Evolutionary conservation across 2,329 filamentous ascomycete genomes (phyloP), one percentile per base, ranked within the genome.

Genomic region (Epichloe bromicola): DNA sequence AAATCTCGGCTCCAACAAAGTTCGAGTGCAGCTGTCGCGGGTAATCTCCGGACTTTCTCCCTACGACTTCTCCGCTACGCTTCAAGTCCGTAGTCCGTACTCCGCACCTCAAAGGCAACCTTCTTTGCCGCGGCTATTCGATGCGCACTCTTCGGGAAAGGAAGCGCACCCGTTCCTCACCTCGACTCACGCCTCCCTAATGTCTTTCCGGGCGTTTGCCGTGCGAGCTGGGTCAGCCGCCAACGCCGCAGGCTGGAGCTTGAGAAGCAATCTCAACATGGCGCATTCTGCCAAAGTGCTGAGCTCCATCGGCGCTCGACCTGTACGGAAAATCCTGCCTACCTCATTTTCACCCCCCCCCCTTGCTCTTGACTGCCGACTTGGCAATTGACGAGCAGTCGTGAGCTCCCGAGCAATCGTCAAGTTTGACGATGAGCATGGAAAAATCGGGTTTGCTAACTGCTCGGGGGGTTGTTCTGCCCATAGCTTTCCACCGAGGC

Each of bases 241-340:
- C 57, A 66, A 68, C 60, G 62, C 69, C 65, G 63, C 70, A 59
- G 68, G 63, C 60, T 63, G 67, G 54, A 65, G 69, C 64, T 70
- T 67, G 57, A 65, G 65, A 65, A 65, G 61, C 56, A 66, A 61
- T 57, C 62, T 71, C 63, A 66, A 67, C 55, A 95, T 95, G 88
- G 88, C 88, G 66, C 76, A 95, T 57, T 82, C 82, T 73, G 86
- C 86, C 55, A 91, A 86, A 68, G 75, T 89, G 57, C 70, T 75
- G 63, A 77, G 78, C 57, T 75, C 76, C 49, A 73, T 80, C 58
- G 70, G 63, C 38, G 56, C 59, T 54, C 62, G 61, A 58, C 58
- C 61, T 55, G 65, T 67, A 56, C 23, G 52, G 14, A 30, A 5
- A 5, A 20, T 33, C 3, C 14, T 12, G 17, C 30, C 26, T 8